Evolutionary conservation across 2,329 filamentous ascomycete genomes (phyloP).

Genomic region (Phialophora chinensis): DNA sequence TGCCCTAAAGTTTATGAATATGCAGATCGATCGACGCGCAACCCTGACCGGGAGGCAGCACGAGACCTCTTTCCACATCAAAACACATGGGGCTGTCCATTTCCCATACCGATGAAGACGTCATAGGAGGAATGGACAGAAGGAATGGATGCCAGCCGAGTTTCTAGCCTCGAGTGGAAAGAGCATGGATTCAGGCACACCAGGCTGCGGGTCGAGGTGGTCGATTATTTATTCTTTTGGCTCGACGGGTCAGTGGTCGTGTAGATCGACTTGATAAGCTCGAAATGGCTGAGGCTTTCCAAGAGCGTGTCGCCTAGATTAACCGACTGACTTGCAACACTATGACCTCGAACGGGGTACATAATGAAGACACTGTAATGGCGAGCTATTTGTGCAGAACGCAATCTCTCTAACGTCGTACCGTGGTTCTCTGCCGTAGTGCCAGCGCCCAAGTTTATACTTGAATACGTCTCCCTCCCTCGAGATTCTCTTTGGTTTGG

Average conservation of each 20-base stretch:
- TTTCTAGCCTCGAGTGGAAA: neutral
- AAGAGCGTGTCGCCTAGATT: neutral
- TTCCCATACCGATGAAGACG: neutral
- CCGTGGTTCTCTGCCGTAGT: no score
- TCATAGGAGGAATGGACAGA: neutral
- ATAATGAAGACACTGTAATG: no score
- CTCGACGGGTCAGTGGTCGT: neutral
- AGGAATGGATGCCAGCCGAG: neutral
- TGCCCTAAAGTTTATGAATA: neutral
- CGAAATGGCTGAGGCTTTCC: neutral
- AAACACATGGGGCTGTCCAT: neutral
- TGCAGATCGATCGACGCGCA: neutral
- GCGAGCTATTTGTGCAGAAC: no score
- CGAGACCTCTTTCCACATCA: slow-evolving; percentile 1
- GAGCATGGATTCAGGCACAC: neutral
- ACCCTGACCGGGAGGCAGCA: neutral
- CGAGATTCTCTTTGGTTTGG: no score
- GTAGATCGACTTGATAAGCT: neutral
- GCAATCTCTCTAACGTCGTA: no score
- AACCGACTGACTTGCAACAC: neutral
- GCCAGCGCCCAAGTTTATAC: no score
- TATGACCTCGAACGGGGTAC: no score
- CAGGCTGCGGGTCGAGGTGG: neutral
- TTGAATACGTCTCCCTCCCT: no score
- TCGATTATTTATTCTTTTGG: neutral